Evolutionary conservation across 139 green algal genomes (phyloP).

Genomic region (Desmodesmus armatus): DNA sequence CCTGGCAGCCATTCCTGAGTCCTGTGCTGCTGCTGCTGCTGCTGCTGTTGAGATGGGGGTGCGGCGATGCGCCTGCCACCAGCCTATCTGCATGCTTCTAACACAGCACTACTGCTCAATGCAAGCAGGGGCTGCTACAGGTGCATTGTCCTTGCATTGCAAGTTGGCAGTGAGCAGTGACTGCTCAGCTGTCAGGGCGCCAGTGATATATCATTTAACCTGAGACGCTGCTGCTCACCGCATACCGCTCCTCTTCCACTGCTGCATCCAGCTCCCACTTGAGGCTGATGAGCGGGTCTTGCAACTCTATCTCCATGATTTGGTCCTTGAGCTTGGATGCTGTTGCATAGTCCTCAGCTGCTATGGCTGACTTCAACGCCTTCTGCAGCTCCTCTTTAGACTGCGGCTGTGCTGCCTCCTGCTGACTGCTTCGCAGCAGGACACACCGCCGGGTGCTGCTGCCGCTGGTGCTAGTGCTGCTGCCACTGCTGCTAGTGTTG

Average conservation of each 20-base stretch:
- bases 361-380: slow-evolving; percentile 17
- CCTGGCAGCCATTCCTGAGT: too few species aligned
- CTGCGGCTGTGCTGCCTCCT: neutral
- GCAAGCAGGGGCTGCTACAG: too few species aligned
- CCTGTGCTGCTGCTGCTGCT: too few species aligned
- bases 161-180: too few species aligned
- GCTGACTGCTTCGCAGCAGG: slow-evolving; percentile 10
- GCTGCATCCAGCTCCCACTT: slow-evolving; percentile 52
- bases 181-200: too few species aligned
- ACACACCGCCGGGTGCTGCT: neutral
- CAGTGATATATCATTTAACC: neutral
- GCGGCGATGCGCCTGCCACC: too few species aligned
- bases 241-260: slow-evolving; percentile 68
- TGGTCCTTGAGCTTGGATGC: slow-evolving; percentile 35
- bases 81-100: too few species aligned
- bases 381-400: neutral
- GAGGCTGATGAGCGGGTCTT: slow-evolving; percentile 56
- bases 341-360: slow-evolving; percentile 35
- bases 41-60: too few species aligned
- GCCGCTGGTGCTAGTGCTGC: slow-evolving; percentile 4
- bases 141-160: too few species aligned
- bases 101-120: too few species aligned
- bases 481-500: neutral
- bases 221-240: slow-evolving; percentile 47
- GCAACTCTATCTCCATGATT: slow-evolving; percentile 46